These are phyloP conservation scores for Turnera subulata DNA, from an alignment of 345 rosid species.

Conservation along the genomic window DNA sequence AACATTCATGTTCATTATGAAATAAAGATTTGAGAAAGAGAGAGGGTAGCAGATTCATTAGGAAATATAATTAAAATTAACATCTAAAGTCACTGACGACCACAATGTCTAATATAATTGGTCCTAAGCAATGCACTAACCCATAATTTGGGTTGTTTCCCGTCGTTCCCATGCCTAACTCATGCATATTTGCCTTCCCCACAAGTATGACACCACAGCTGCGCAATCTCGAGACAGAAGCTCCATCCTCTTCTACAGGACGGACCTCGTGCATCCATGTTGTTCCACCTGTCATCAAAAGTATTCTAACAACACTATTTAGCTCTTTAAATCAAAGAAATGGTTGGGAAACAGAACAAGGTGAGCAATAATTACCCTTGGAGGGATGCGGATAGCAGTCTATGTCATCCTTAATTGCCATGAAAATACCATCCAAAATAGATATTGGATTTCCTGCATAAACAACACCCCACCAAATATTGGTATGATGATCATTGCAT, in stretches of 20 bases:
- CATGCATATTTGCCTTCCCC: constrained; percentile 95
- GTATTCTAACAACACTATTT: constrained; percentile 3
- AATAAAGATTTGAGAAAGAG: neutral
- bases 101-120: neutral
- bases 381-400: constrained; percentile 71
- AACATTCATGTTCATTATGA: neutral
- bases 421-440: constrained; percentile 72
- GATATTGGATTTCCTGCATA: constrained; percentile 74
- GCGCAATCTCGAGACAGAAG: constrained; percentile 64
- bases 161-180: constrained; percentile 91
- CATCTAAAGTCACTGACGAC: neutral
- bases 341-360: neutral
- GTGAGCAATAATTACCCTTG: constrained; percentile 40
- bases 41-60: neutral
- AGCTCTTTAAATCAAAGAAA: neutral
- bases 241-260: constrained; percentile 57
- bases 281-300: constrained; percentile 59
- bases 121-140: constrained; percentile 35
- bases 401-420: constrained; percentile 88
- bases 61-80: neutral
- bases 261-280: constrained; percentile 83
- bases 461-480: constrained; percentile 10
- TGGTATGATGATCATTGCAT: neutral
- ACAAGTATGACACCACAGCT: constrained; percentile 73
- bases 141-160: constrained; percentile 92